Base-by-base conservation (phyloP, 306 rosid species). In the Oxytropis ochrocephala region DNA sequence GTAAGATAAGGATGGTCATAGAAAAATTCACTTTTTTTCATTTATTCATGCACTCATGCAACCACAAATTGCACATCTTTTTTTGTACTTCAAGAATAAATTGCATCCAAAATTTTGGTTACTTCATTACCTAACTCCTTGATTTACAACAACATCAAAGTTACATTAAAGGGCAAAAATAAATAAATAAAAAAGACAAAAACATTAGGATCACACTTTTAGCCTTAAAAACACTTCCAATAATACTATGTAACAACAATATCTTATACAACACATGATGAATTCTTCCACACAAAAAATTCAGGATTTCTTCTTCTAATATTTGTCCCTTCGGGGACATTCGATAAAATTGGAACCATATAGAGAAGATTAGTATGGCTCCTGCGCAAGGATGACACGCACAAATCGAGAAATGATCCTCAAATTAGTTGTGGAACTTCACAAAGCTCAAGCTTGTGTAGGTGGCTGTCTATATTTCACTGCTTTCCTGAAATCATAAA, bases 381-480 rank as follows among this genome's bases (percentile, higher is more conserved):
- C 24, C 24, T 21, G 24, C 24, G 24, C 24, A 21, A 21, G 24
- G 24, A 21, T 21, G 24, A 21, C 24, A 21, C 24, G 24, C 24
- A 21, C 24, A 21, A 21, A 21, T 21, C 24, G 24, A 21, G 24
- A 21, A 21, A 21, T 21, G 24, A 2, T 59, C 73, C 64, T 76
- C 83, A 81, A 77, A 60, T 47, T 62, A 54, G 46, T 11, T 82
- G 77, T 73, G 70, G 69, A 70, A 54, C 84, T 60, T 79, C 81
- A 63, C 14, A 69, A 54, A 58, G 73, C 74, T 84, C 80, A 88
- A 18, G 82, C 67, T 76, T 87, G 77, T 19, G 75, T 75, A 11
- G 99, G 96, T 19, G 96, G 94, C 47, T 78, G 88, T 84, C 84
- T 78, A 51, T 76, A 64, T 70, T 89, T 89, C 84, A 73, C 88